Evolutionary conservation across 768 basidiomycete genomes (phyloP), one percentile per base, ranked within the genome.

Genomic region (Trametes meyenii): DNA sequence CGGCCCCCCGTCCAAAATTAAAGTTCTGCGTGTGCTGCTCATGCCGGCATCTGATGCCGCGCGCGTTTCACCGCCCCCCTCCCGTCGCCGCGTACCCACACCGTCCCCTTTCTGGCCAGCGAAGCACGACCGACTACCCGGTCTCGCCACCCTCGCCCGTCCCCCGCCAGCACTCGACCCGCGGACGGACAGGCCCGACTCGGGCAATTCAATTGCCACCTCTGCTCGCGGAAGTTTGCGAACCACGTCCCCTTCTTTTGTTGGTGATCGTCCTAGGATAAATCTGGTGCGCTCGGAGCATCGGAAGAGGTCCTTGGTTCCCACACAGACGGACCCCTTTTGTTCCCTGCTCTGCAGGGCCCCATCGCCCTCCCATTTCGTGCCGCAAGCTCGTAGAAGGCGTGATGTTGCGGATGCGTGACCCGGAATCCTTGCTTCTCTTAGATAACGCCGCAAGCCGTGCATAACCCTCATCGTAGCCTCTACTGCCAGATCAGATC

Each of bases 1-100:
- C 45, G 49, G 14, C 38, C 33, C 55, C 40, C 59, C 48, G 26
- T 39, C 53, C 62, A 60, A 60, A 64, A 64, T 64, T 64, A 64
- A 60, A 59, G 51, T 55, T 58, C 52, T 36, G 44, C 42, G 53
- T 64, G 55, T 46, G 55, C 56, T 19, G 26, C 48, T 46, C 55
- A 52, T 60, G 59, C 67, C 67, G 67, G 51, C 64, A 65, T 67
- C 67, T 58, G 67, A 65, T 65, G 58, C 67, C 67, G 61, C 55
- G 57, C 56, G 50, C 50, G 67, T 67, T 65, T 67, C 67, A 67
- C 53, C 62, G 52, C 51, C 43, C 48, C 39, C 45, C 39, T 53
- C 50, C 19, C 50, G 57, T 52, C 60, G 39, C 55, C 42, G 54
- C 56, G 50, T 62, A 58, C 56, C 48, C 49, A 38, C 50, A 44